Conservation (phyloP, 306 rosid genomes). For the Carpinus fangiana region DNA sequence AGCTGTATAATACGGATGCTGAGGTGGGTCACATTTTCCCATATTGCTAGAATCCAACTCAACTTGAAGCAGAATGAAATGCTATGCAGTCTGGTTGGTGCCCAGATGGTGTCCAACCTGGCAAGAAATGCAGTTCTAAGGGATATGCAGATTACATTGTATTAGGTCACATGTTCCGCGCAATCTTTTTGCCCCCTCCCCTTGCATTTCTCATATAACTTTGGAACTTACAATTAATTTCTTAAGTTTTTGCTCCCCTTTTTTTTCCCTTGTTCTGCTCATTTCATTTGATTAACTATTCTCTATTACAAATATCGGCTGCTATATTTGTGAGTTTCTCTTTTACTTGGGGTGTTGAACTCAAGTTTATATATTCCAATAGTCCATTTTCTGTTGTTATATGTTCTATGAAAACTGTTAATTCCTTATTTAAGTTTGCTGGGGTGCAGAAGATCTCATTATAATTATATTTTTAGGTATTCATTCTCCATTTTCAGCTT, state of each 20-base stretch:
- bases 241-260: not conserved
- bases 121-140: not conserved
- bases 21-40: not conserved
- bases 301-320: slow-evolving; percentile 14
- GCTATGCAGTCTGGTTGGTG: not conserved
- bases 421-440: slow-evolving; percentile 12
- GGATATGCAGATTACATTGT: not conserved
- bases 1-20: not conserved
- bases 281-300: not conserved
- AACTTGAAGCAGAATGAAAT: not conserved
- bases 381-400: slow-evolving; percentile 19
- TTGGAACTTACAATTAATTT: not conserved
- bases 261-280: not conserved
- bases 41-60: not conserved
- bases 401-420: slow-evolving; percentile 21
- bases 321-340: slow-evolving; percentile 5
- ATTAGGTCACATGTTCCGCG: not conserved
- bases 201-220: not conserved
- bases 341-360: slow-evolving; percentile 5
- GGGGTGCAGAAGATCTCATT: slow-evolving; percentile 21
- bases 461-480: slow-evolving; percentile 50
- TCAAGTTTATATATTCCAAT: not conserved
- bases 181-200: not conserved
- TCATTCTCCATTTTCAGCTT: slow-evolving; percentile 69
- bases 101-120: not conserved